Percentiles rank a stretch among this genome's conserved stretches.
Conservation (phyloP, 106 monocot genomes). For the Gastrodia elata region DNA sequence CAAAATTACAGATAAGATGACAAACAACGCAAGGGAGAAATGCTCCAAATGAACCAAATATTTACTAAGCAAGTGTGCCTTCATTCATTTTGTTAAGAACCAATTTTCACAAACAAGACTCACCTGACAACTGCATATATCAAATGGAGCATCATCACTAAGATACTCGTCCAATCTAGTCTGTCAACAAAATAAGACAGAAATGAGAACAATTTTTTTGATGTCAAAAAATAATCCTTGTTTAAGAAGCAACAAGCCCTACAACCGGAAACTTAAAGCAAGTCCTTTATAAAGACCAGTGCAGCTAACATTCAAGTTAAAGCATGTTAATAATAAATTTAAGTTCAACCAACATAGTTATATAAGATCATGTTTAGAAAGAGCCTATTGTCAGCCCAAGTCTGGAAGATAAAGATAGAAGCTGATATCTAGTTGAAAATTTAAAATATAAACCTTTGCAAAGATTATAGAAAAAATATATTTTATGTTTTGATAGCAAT, state of each 20-base stretch:
- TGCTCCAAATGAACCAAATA: not conserved
- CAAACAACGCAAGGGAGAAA: not conserved
- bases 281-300: not conserved
- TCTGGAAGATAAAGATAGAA: too few relatives aligned
- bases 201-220: not conserved
- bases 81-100: not conserved
- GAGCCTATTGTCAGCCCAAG: not conserved
- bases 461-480: too few relatives aligned
- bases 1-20: not conserved
- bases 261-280: not conserved
- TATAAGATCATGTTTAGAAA: not conserved
- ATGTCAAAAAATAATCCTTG: not conserved
- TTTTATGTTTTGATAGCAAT: too few relatives aligned
- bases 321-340: not conserved
- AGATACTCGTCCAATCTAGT: conserved; percentile 72
- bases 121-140: conserved; percentile 99
- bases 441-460: too few relatives aligned
- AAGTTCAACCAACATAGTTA: not conserved
- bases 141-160: conserved; percentile 82
- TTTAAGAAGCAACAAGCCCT: not conserved
- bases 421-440: too few relatives aligned
- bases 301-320: not conserved
- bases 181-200: conserved; percentile 21
- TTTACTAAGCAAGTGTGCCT: not conserved
- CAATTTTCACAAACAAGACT: conserved; percentile 5